Base-by-base conservation (phyloP, 805 yeast genomes). In the Saccharomycopsis sp. region DNA sequence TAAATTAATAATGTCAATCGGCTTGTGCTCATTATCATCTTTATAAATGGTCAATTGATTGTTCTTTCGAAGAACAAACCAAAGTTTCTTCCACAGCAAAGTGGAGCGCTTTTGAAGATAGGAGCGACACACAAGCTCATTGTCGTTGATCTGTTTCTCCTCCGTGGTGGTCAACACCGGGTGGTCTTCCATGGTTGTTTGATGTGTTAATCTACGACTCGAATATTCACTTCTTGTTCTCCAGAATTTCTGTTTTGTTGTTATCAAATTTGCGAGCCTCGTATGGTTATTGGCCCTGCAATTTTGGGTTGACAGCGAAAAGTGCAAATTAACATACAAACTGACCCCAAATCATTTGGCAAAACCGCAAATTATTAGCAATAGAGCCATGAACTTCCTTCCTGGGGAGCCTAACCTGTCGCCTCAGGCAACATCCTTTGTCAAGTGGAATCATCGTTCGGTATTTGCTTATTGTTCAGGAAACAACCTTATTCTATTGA, bases 391-490 rank as follows among this genome's bases (percentile, higher is more conserved):
- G 49, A 43, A 45, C 31, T 47, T 45, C 37, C 37, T 41, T 10
- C 49, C 49, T 14, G 49, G 49, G 10, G 49, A 46, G 34, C 49
- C 49, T 9, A 44, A 41, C 26, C 32, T 41, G n/a, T 29, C 39
- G 9, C 30, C 21, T 20, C 49, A 44, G 28, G 39, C 41, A 12
- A 18, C 31, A n/a, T 37, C 37, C 15, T 35, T 40, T 23, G 31
- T 38, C 20, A 40, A 38, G 32, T 46, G 49, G 49, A 21, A n/a
- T 6, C 38, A 36, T 28, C 41, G 38, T 29, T 44, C 45, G 20
- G 33, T 46, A 4, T 27, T 44, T 15, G 76, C 76, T 1, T 89
- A 89, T 56, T 82, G 87, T 43, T 84, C 96, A 1, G 96, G 95
- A 1, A 86, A 86, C 60, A 86, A 85, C 55, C 64, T 89, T 49